Percentiles rank a stretch among this genome's conserved stretches.
These are phyloP conservation scores for Aspergillus intermedius DNA, from an alignment of 2,329 filamentous ascomycete species.

Conservation along the genomic window DNA sequence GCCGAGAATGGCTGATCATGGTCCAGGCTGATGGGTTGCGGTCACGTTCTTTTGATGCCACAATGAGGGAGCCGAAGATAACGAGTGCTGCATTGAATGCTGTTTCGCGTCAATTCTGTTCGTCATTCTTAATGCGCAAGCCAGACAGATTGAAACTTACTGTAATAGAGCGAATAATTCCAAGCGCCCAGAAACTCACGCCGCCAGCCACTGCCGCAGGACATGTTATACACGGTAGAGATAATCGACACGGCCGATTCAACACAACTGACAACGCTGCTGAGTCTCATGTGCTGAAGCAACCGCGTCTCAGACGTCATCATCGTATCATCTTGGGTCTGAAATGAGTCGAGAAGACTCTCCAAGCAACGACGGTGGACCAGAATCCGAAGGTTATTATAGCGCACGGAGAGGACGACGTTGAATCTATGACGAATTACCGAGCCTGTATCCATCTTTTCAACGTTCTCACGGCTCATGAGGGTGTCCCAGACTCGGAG, in stretches of 20 bases:
- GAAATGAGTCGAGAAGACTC: conserved; percentile 27
- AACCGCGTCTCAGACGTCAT: conserved; percentile 15
- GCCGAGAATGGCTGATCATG: conserved; percentile 6
- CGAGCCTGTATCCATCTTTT: conserved; percentile 1
- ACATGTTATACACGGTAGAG: conserved; percentile 15
- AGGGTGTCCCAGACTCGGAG: neutral
- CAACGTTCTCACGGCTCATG: neutral
- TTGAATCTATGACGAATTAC: conserved; percentile 26
- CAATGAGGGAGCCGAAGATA: conserved; percentile 23
- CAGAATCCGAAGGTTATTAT: conserved; percentile 37
- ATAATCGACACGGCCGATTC: conserved; percentile 27
- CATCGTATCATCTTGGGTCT: neutral
- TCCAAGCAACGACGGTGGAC: conserved; percentile 38
- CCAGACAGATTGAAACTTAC: conserved; percentile 21
- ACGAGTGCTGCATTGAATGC: conserved; percentile 29
- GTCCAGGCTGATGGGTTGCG: conserved; percentile 3
- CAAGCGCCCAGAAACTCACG: conserved; percentile 24
- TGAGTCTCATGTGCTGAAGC: conserved; percentile 26
- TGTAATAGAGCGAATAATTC: conserved; percentile 30
- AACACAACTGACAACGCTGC: conserved; percentile 27
- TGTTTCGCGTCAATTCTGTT: too few relatives aligned
- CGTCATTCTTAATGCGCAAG: too few relatives aligned
- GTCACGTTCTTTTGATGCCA: conserved; percentile 8
- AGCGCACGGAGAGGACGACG: conserved; percentile 40
- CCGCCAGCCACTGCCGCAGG: conserved; percentile 12